phyloP scores from a whole-genome alignment of 2,329 filamentous ascomycete species.

The Aspergillus quadrilineatus region DNA sequence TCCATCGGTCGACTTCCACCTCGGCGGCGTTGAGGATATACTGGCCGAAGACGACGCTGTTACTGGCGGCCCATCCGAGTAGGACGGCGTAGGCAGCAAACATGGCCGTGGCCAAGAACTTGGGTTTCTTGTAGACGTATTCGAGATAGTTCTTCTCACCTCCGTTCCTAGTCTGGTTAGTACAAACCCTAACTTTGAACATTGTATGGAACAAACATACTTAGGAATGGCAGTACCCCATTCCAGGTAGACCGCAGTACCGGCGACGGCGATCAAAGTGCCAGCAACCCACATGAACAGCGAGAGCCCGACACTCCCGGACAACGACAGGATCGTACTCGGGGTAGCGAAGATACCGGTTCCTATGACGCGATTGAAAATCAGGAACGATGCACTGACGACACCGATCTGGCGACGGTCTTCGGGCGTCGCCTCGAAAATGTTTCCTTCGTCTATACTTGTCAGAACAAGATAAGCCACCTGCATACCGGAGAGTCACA shows the following conservation, averaged over 20 bases:
- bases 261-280: constrained; percentile 49
- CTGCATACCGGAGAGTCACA: constrained; percentile 8
- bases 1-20: constrained; percentile 47
- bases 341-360: constrained; percentile 54
- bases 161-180: constrained; percentile 42
- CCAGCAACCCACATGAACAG: constrained; percentile 53
- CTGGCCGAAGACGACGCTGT: constrained; percentile 54
- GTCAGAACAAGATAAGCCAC: constrained; percentile 11
- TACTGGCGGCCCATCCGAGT: constrained; percentile 53
- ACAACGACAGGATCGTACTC: constrained; percentile 45
- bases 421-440: constrained; percentile 36
- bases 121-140: constrained; percentile 52
- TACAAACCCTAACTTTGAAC: not conserved
- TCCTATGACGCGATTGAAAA: constrained; percentile 51
- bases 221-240: constrained; percentile 51
- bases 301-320: constrained; percentile 48
- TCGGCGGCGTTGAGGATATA: constrained; percentile 52
- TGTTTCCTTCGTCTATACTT: constrained; percentile 36
- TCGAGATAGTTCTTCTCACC: constrained; percentile 58
- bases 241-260: constrained; percentile 48
- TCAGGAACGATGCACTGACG: constrained; percentile 46
- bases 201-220: constrained; percentile 25
- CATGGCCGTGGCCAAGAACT: constrained; percentile 54
- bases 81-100: constrained; percentile 54
- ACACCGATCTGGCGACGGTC: constrained; percentile 42